phyloP scores from a whole-genome alignment of 2,329 filamentous ascomycete species.

The Fusarium camptoceras region DNA sequence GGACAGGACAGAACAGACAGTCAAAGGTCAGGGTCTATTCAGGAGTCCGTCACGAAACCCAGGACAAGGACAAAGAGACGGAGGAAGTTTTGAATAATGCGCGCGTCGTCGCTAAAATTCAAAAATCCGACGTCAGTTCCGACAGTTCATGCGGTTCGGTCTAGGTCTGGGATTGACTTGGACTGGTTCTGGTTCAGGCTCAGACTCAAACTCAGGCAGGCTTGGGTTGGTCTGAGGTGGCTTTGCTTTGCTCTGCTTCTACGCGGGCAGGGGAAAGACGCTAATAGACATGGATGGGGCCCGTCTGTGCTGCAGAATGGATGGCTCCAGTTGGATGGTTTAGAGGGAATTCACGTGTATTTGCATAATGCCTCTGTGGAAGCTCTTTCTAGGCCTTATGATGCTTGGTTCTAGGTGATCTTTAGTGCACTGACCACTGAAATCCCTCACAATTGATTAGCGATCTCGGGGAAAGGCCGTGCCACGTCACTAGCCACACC shows the following conservation, averaged over 20 bases:
- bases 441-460: slow-evolving; percentile 3
- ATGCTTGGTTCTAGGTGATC: slow-evolving; percentile 11
- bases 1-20: slow-evolving; percentile 23
- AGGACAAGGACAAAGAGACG: slow-evolving; percentile 32
- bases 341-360: slow-evolving; percentile 44
- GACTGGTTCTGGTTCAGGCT: slow-evolving; percentile 20
- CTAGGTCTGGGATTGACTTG: slow-evolving; percentile 18
- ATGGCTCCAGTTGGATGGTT: background rate
- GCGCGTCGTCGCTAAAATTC: slow-evolving; percentile 46
- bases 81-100: slow-evolving; percentile 38
- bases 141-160: slow-evolving; percentile 46
- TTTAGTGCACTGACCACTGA: slow-evolving; percentile 2
- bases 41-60: slow-evolving; percentile 35
- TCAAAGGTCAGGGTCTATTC: slow-evolving; percentile 30
- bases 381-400: slow-evolving; percentile 18
- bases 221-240: slow-evolving; percentile 19
- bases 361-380: slow-evolving; percentile 24
- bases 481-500: slow-evolving; percentile 45
- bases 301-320: background rate
- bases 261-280: slow-evolving; percentile 26
- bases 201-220: slow-evolving; percentile 20
- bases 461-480: slow-evolving; percentile 3
- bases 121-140: slow-evolving; percentile 43
- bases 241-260: slow-evolving; percentile 29
- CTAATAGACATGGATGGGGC: background rate